Evolutionary conservation across 768 basidiomycete genomes (phyloP).

Genomic region (Podaxis rugospora): DNA sequence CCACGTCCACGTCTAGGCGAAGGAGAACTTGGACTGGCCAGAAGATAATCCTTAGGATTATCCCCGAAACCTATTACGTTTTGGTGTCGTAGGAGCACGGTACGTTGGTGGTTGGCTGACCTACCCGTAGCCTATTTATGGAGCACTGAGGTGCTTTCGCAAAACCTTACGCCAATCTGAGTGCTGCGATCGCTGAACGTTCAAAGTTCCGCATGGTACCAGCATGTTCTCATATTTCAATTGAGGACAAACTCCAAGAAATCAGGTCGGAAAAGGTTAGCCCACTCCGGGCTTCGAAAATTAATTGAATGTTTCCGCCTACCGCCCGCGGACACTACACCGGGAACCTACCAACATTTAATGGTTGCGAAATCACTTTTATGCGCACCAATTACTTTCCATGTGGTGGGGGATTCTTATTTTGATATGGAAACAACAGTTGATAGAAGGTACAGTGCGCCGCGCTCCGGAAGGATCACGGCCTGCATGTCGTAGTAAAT

Average conservation of each 20-base stretch:
- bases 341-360: background rate
- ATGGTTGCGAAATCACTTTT: too few species aligned
- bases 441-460: background rate
- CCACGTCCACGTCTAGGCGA: too few species aligned
- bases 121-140: background rate
- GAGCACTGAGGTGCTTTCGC: background rate
- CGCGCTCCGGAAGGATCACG: background rate
- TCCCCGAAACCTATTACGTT: too few species aligned
- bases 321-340: background rate
- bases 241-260: background rate
- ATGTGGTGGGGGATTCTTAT: background rate
- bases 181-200: background rate
- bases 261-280: background rate
- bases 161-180: background rate
- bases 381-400: background rate
- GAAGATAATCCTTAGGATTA: too few species aligned
- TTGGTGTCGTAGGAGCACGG: too few species aligned
- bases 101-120: too few species aligned
- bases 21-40: too few species aligned
- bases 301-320: background rate
- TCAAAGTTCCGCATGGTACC: background rate
- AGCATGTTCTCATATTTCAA: background rate
- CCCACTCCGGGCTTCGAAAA: background rate
- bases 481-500: background rate
- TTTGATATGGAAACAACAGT: background rate